Base-by-base conservation (phyloP, 495 filamentous ascomycete genomes). In the Astrothelium subdiscretum region DNA sequence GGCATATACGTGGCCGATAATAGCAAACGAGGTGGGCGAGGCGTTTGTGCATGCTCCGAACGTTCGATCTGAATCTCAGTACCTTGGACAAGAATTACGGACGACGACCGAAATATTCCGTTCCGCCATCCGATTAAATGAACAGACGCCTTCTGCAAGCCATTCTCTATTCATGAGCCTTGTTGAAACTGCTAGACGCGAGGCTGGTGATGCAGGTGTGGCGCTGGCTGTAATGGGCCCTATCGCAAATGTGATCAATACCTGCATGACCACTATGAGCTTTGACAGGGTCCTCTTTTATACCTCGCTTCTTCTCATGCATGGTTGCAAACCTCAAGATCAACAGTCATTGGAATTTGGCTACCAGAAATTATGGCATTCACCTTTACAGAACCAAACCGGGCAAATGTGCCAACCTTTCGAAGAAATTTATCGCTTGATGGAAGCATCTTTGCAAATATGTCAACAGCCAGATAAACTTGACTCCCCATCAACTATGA, bases 211-310 rank as follows among this genome's bases (percentile, higher is more conserved):
- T 62, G 79, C 77, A 4, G 82, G 80, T 1, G 76, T 85, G 26
- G 80, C 83, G 2, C 75, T 83, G 22, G 78, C 82, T 31, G 77
- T 88, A 13, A 76, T 90, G 31, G 90, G 92, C 62, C 90, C 89
- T 11, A 70, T 96, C 24, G 82, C 89, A 3, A 83, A 83, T 57
- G 68, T 66, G 2, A 40, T 85, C 1, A 68, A 67, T 20, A 59
- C 48, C 11, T 60, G 58, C 31, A 59, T 65, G 20, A 44, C 24
- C 15, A 60, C 40, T 5, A 63, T 59, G 62, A 63, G 63, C 11
- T 66, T 57, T n/a, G 62, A 63, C 10, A 51, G 42, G 3, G 57
- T 67, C 32, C 54, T 75, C 6, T 26, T 62, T 22, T 71, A 59
- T 32, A 62, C 61, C 38, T 43, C 62, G 13, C 60, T 65, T 8